Percentiles rank a stretch among this genome's conserved stretches.
Evolutionary conservation across 1,284 basidiomycete species (phyloP).

Genomic region (Trichosporon sp.): DNA sequence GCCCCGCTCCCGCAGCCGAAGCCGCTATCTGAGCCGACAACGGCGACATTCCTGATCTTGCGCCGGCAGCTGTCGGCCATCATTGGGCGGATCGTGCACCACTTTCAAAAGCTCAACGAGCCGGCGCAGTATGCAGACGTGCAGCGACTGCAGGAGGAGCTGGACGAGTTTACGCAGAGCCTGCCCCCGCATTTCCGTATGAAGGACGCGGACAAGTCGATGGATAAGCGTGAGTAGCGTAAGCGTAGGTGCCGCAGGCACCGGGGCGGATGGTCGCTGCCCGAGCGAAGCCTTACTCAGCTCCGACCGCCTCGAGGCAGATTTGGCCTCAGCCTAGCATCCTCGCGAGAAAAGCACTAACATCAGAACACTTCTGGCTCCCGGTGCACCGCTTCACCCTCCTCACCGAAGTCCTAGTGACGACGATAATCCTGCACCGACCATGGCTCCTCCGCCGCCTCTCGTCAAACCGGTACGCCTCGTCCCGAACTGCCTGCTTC

Average conservation of each 20-base stretch:
- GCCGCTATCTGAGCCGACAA: constrained; percentile 59
- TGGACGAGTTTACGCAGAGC: constrained; percentile 67
- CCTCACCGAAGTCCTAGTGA: constrained; percentile 44
- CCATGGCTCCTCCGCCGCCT: constrained; percentile 44
- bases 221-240: constrained; percentile 58
- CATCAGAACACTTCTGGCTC: constrained; percentile 33
- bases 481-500: constrained; percentile 43
- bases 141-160: constrained; percentile 72
- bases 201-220: constrained; percentile 65
- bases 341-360: too few species aligned
- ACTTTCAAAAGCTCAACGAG: constrained; percentile 84
- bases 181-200: constrained; percentile 62
- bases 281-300: too few species aligned
- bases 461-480: constrained; percentile 39
- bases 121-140: constrained; percentile 82
- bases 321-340: too few species aligned
- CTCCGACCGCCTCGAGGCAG: too few species aligned
- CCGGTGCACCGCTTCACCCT: constrained; percentile 46
- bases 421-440: constrained; percentile 46
- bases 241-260: too few species aligned
- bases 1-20: constrained; percentile 34
- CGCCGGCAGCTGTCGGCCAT: constrained; percentile 74
- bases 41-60: constrained; percentile 81
- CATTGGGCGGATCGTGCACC: constrained; percentile 87
- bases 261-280: too few species aligned